Conservation (phyloP, 2,329 filamentous ascomycete genomes). For the Aspergillus quadricinctus region DNA sequence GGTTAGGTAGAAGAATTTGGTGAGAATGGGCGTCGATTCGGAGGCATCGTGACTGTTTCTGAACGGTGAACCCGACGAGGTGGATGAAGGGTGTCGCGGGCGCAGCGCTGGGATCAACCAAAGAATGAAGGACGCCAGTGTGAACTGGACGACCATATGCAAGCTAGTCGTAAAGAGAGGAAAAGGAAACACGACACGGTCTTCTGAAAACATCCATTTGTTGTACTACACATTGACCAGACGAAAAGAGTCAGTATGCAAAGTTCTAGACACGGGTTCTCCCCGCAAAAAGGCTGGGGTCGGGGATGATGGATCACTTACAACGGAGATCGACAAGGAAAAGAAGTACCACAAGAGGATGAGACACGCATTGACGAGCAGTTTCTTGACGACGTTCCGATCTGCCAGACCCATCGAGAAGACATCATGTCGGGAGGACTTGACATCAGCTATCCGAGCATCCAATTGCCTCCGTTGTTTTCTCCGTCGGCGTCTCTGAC, state of each 20-base stretch:
- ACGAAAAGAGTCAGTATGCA: background rate
- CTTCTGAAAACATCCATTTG: slow-evolving; percentile 97
- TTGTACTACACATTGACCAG: slow-evolving; percentile 69
- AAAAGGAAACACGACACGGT: slow-evolving; percentile 83
- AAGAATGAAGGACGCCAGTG: slow-evolving; percentile 70
- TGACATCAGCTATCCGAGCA: slow-evolving; percentile 61
- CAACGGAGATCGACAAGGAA: slow-evolving; percentile 86
- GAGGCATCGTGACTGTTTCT: slow-evolving; percentile 40
- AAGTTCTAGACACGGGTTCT: background rate
- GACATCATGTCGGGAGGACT: slow-evolving; percentile 64
- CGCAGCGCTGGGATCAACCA: slow-evolving; percentile 79
- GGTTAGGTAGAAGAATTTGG: slow-evolving; percentile 84
- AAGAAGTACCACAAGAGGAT: slow-evolving; percentile 89
- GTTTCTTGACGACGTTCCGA: slow-evolving; percentile 63
- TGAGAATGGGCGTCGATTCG: slow-evolving; percentile 64
- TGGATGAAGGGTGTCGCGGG: slow-evolving; percentile 47
- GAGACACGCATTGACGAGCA: slow-evolving; percentile 71
- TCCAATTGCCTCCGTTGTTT: slow-evolving; percentile 65
- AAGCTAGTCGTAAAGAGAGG: slow-evolving; percentile 91
- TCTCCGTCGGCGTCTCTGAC: slow-evolving; percentile 60
- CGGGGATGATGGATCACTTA: slow-evolving; percentile 46
- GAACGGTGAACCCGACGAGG: slow-evolving; percentile 29
- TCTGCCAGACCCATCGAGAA: slow-evolving; percentile 60
- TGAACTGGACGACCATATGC: slow-evolving; percentile 95
- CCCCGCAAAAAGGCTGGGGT: background rate